phyloP scores from a whole-genome alignment of 306 rosid species.

The Rosa rugosa region DNA sequence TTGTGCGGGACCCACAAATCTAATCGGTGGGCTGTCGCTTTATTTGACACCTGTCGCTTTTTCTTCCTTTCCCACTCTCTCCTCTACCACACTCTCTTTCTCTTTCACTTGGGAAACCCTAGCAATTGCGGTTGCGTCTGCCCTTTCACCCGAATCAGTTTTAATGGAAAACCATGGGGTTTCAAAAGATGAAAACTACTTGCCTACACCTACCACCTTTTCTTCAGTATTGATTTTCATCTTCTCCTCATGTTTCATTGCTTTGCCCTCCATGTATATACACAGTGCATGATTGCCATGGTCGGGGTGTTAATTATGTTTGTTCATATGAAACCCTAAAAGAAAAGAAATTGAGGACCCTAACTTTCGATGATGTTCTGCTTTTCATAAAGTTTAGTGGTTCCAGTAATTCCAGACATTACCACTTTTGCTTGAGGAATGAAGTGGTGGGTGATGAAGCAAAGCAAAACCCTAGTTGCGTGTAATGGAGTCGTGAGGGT shows the following conservation, averaged over 20 bases:
- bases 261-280: too few species aligned
- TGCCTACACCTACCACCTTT: background rate
- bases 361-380: background rate
- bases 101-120: background rate
- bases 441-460: background rate
- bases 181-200: background rate
- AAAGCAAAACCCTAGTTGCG: background rate
- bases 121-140: background rate
- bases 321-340: background rate
- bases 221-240: background rate
- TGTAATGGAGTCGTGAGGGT: background rate
- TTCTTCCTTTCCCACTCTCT: background rate
- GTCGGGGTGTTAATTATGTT: slow-evolving; percentile 4
- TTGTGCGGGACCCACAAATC: slow-evolving; percentile 80
- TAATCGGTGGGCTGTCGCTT: slow-evolving; percentile 60
- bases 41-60: slow-evolving; percentile 41
- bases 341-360: background rate
- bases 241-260: background rate
- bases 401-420: background rate
- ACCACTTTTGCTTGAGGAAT: background rate
- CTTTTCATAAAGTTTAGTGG: background rate
- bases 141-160: background rate
- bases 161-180: background rate
- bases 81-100: background rate
- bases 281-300: background rate